phyloP scores from a whole-genome alignment of 192 early-diverging fungal genomes.

The Coemansia sp. region DNA sequence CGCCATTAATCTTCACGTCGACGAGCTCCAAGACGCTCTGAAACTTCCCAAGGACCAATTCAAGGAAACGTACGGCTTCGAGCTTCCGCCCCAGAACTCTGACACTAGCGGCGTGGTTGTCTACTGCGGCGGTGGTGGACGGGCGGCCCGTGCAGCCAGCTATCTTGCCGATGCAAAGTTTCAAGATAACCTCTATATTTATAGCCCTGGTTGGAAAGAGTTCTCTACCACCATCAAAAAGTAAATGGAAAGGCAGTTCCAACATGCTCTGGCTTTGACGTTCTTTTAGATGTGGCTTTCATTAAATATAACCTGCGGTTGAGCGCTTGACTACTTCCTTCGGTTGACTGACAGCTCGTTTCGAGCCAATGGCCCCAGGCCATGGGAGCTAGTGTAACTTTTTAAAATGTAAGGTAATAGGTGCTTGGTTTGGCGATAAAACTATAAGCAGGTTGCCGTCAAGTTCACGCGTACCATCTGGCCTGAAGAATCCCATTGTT shows the following conservation, averaged over 20 bases:
- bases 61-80: conserved; percentile 18
- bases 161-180: conserved; percentile 14
- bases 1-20: conserved; percentile 32
- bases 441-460: background rate
- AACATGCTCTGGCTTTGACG: too few species aligned
- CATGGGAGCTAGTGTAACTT: background rate
- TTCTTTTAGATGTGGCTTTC: too few species aligned
- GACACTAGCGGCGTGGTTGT: conserved; percentile 16
- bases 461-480: background rate
- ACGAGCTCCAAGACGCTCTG: conserved; percentile 20
- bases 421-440: background rate
- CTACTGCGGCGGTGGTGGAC: conserved; percentile 30
- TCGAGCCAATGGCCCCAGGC: too few species aligned
- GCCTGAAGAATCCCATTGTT: background rate
- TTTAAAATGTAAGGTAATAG: background rate
- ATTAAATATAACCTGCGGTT: too few species aligned
- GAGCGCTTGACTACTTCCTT: too few species aligned
- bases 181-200: conserved; percentile 29
- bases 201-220: conserved; percentile 33
- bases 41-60: conserved; percentile 18
- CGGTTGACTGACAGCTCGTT: too few species aligned
- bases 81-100: conserved; percentile 16
- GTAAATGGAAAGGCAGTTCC: too few species aligned
- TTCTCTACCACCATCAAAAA: conserved; percentile 6
- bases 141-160: conserved; percentile 20